phyloP scores from a whole-genome alignment of 2,329 filamentous ascomycete species.

The Calonectria pseudoreteaudii region DNA sequence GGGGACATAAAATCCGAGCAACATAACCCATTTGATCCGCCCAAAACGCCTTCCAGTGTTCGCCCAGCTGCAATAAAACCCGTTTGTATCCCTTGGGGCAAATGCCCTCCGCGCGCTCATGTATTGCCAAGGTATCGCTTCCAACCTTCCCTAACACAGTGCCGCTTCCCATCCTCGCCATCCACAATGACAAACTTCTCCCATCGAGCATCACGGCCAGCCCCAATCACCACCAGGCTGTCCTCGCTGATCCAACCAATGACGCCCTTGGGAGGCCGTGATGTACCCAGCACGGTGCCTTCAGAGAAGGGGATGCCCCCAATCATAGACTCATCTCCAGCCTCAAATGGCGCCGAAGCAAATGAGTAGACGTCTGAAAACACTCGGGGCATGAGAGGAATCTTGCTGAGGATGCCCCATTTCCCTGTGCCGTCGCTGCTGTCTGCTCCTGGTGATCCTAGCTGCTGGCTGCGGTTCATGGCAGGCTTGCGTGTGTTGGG shows the following conservation, averaged over 20 bases:
- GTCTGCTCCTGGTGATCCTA: constrained; percentile 44
- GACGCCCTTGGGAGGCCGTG: constrained; percentile 80
- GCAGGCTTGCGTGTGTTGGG: constrained; percentile 64
- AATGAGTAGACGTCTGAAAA: constrained; percentile 94
- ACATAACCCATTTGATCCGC: constrained; percentile 30
- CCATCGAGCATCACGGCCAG: constrained; percentile 85
- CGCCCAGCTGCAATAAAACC: constrained; percentile 26
- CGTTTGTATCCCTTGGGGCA: neutral
- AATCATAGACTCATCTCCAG: constrained; percentile 76
- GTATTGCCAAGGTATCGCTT: constrained; percentile 75
- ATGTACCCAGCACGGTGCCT: constrained; percentile 60
- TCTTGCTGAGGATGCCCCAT: constrained; percentile 86
- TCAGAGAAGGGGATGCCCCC: constrained; percentile 58
- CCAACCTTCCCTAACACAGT: constrained; percentile 81
- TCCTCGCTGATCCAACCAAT: constrained; percentile 86
- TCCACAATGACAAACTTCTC: constrained; percentile 85
- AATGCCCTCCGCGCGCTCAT: constrained; percentile 32
- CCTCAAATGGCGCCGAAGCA: constrained; percentile 82
- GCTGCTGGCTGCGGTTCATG: constrained; percentile 47
- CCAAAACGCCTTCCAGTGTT: constrained; percentile 39
- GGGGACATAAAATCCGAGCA: constrained; percentile 25
- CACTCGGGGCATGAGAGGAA: constrained; percentile 85
- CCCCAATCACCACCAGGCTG: constrained; percentile 80
- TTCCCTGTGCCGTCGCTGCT: constrained; percentile 73
- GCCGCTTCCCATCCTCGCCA: constrained; percentile 74